Base-by-base conservation (phyloP, 176 grass and related monocot genomes). In the Thinopyrum elongatum region DNA sequence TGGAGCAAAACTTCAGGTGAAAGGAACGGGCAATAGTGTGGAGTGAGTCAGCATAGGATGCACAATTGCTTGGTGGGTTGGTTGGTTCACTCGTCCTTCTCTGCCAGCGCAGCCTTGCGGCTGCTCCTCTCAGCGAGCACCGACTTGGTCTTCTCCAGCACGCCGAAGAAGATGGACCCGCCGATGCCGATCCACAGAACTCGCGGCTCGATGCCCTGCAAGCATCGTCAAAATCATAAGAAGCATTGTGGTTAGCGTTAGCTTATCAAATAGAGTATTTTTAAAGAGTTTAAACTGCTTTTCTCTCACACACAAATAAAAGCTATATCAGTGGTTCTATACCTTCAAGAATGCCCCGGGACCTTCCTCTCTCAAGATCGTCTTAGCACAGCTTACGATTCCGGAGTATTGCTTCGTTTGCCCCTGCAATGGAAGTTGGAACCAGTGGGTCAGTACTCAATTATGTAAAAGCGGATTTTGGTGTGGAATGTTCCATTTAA, bases 171-270 rank as follows among this genome's bases (percentile, higher is more conserved):
- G 79, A 98, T 98, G 55, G 96, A 98, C 38, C 96, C 93, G 0
- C 95, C 96, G 3, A 98, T 95, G 72, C 96, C 96, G 3, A 98
- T 95, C 96, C 96, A 98, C 51, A 98, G 64, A 25, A 98, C 91
- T 77, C 96, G 92, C 6, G 96, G 96, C 33, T 92, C 91, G 7
- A 98, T 89, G 71, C 96, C 96, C 96, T 98, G 77, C 66, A 71
- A 86, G 36, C 68, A 83, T 65, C 36, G 65, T 70, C 28, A 72
- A 25, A 29, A 68, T 83, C 25, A 87, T 58, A 22, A 57, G 19
- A 39, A 23, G 2, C 77, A 68, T 53, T 78, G 2, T 35, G 13
- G 2, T 70, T 79, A 77, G 53, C 31, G 78, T 57, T 6, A 36
- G 3, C 0, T 79, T 67, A 10, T 12, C 17, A 0, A 70, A 26